Evolutionary conservation across 768 basidiomycete species (phyloP), one percentile per base, ranked within the genome.

Genomic region (Leccinum rimulosum): DNA sequence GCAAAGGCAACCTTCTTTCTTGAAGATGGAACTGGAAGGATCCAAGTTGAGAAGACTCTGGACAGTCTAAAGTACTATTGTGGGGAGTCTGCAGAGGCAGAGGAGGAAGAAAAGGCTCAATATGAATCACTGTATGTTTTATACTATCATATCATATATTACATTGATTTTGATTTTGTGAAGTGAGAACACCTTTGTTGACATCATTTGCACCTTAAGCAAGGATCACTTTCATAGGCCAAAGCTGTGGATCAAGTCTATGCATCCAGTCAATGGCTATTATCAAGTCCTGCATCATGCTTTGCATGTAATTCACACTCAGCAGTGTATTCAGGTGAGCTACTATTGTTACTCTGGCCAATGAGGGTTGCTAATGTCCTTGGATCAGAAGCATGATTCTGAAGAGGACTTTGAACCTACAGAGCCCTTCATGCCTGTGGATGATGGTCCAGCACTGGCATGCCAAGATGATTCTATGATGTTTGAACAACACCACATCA

Each of bases 11-110:
- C 2, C 5, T 77, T 64, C 19, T 0, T 4, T 8, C 65, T 79
- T 17, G 76, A 78, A 51, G 80, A 81, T 57, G 80, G 80, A 4
- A 76, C 74, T 30, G 73, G 72, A 17, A 63, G 47, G 4, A 67
- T 73, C 28, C 7, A 4, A 17, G 71, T 58, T 22, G 22, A 50
- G 0, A 63, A 59, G 22, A n/a, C 14, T 0, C 19, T 63, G 28
- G 10, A 6, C 8, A 60, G 52, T 6, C 3, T 60, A 0, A 0
- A 0, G 19, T 12, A n/a, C 3, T 8, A 28, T 7, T 9, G 6
- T 31, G 50, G 36, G 19, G 27, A 19, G 9, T 38, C 54, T 36
- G 4, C 8, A 36, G 56, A 62, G 30, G 51, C 10, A 43, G 64
- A 65, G 48, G 17, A 58, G 11, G 27, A 60, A n/a, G 70, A 73